These are phyloP conservation scores for Taphrina sp. DNA, from an alignment of 1,139 yeast species.

Conservation along the genomic window DNA sequence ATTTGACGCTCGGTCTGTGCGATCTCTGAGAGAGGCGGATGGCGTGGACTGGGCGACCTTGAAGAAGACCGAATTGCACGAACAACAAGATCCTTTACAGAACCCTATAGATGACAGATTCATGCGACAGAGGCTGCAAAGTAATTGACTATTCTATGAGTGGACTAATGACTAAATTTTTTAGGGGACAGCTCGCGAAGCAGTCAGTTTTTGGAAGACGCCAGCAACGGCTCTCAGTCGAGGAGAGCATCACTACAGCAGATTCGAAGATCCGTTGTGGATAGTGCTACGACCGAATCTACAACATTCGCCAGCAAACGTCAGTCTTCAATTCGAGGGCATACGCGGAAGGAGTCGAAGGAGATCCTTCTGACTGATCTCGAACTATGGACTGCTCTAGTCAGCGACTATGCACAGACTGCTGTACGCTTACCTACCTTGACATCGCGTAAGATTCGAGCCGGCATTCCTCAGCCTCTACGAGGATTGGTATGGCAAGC, in stretches of 20 bases:
- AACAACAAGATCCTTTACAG: background rate
- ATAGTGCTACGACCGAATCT: slow-evolving; percentile 15
- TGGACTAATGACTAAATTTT: too few species aligned
- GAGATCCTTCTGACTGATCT: slow-evolving; percentile 41
- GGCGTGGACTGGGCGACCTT: slow-evolving; percentile 13
- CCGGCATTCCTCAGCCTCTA: slow-evolving; percentile 47
- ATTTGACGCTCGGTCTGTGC: background rate
- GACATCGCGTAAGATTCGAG: slow-evolving; percentile 41
- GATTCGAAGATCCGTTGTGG: slow-evolving; percentile 21
- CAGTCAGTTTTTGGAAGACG: too few species aligned
- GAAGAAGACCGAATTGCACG: slow-evolving; percentile 13
- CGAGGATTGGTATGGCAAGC: slow-evolving; percentile 47
- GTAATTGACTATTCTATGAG: slow-evolving; percentile 3
- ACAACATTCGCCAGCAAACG: slow-evolving; percentile 2
- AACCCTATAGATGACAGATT: slow-evolving; percentile 11
- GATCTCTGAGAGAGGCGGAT: background rate
- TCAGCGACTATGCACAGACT: slow-evolving; percentile 44
- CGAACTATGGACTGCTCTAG: slow-evolving; percentile 45
- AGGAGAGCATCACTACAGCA: slow-evolving; percentile 22
- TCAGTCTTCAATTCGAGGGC: slow-evolving; percentile 10
- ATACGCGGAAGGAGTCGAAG: slow-evolving; percentile 22
- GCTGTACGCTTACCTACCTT: slow-evolving; percentile 43
- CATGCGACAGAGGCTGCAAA: slow-evolving; percentile 7
- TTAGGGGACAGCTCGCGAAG: too few species aligned
- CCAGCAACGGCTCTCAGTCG: too few species aligned